phyloP scores from a whole-genome alignment of 2,329 filamentous ascomycete genomes.

The Fusarium citri region DNA sequence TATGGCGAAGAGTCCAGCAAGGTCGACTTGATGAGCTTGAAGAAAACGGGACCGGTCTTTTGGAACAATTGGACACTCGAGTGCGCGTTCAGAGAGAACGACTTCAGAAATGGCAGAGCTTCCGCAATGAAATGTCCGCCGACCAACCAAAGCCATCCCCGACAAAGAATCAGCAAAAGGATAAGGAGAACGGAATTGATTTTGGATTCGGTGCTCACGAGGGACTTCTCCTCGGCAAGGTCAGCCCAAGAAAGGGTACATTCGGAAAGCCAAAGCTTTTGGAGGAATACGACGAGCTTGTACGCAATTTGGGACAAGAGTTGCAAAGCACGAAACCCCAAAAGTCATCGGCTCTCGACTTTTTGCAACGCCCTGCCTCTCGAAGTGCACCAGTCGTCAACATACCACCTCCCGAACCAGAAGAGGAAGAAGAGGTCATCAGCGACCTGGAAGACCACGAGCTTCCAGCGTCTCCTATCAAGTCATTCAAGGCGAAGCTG shows the following conservation, averaged over 20 bases:
- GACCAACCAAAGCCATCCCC: constrained; percentile 42
- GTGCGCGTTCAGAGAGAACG: constrained; percentile 75
- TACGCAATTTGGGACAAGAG: constrained; percentile 57
- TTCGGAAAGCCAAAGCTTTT: constrained; percentile 46
- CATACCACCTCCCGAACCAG: constrained; percentile 4
- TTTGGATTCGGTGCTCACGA: constrained; percentile 67
- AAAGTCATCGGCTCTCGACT: constrained; percentile 28
- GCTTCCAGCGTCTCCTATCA: constrained; percentile 36
- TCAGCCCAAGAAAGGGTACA: constrained; percentile 46
- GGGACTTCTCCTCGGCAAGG: constrained; percentile 56
- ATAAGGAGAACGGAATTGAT: constrained; percentile 59
- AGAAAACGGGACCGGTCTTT: constrained; percentile 61
- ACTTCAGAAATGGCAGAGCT: constrained; percentile 79
- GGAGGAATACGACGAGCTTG: constrained; percentile 58
- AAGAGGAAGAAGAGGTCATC: constrained; percentile 49
- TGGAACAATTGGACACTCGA: constrained; percentile 78
- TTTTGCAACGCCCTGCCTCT: constrained; percentile 38
- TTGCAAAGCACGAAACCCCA: constrained; percentile 49
- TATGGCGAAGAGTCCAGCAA: constrained; percentile 76
- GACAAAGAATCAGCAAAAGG: constrained; percentile 37
- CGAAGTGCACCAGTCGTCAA: constrained; percentile 1
- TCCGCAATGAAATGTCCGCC: constrained; percentile 63
- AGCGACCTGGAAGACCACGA: constrained; percentile 65
- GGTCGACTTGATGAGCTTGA: constrained; percentile 69
- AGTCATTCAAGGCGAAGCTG: constrained; percentile 43